These are phyloP conservation scores for Tetrahymena malaccensis DNA, from an alignment of 73 alveolate genomes.

Conservation along the genomic window DNA sequence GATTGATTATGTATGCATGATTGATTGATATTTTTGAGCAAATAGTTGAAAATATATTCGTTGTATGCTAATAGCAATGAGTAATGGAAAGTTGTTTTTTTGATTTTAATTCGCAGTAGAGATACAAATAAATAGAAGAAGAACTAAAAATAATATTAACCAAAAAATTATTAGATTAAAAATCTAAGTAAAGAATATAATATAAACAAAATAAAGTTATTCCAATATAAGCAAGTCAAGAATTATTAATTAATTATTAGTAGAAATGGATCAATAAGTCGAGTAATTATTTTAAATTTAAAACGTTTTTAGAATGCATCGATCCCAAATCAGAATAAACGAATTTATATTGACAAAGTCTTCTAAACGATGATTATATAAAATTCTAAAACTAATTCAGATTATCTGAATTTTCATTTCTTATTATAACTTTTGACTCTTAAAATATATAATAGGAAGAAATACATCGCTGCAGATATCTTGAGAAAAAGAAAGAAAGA, in stretches of 20 bases:
- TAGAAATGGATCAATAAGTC: not conserved
- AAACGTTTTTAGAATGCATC: not conserved
- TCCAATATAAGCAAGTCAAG: not conserved
- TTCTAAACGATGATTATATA: not conserved
- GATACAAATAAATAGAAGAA: not conserved
- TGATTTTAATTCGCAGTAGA: not conserved
- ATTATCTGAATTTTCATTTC: not conserved
- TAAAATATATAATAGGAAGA: slow-evolving; percentile 5
- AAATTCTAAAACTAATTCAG: not conserved
- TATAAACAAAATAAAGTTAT: not conserved
- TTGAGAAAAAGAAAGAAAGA: slow-evolving; percentile 32
- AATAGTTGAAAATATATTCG: not conserved
- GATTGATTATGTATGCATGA: not conserved
- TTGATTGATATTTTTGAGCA: not conserved
- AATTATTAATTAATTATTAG: not conserved
- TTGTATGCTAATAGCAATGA: not conserved
- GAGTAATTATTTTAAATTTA: not conserved
- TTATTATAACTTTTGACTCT: not conserved
- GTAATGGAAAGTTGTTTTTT: not conserved
- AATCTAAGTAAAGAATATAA: not conserved
- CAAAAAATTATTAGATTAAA: not conserved
- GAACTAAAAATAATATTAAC: not conserved
- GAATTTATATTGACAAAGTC: not conserved
- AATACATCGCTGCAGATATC: slow-evolving; percentile 36
- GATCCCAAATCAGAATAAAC: not conserved